Evolutionary conservation across 345 rosid species (phyloP).

Genomic region (Rhodamnia rubescens): DNA sequence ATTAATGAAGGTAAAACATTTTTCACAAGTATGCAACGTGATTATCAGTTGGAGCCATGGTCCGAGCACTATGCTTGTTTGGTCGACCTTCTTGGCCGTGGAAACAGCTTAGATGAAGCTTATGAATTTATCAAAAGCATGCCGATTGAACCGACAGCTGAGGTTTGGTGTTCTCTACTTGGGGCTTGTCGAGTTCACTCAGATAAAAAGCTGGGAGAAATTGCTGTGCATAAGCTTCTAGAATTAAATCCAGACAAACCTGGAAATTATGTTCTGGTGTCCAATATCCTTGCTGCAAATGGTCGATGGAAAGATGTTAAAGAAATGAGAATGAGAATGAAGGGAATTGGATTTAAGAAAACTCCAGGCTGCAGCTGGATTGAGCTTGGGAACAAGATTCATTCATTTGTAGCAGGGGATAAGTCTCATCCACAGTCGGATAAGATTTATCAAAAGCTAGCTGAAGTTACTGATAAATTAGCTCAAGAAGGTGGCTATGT

Average conservation of each 20-base stretch:
- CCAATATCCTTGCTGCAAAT: constrained; percentile 64
- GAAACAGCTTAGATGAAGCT: constrained; percentile 61
- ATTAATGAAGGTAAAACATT: constrained; percentile 50
- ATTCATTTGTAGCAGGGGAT: constrained; percentile 70
- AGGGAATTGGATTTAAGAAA: constrained; percentile 62
- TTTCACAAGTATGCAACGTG: constrained; percentile 45
- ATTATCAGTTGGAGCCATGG: constrained; percentile 73
- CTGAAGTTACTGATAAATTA: constrained; percentile 38
- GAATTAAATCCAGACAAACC: constrained; percentile 48
- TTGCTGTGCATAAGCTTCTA: constrained; percentile 51
- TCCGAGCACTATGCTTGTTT: constrained; percentile 73
- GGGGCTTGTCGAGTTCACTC: constrained; percentile 70
- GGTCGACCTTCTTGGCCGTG: constrained; percentile 85
- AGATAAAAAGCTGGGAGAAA: constrained; percentile 55
- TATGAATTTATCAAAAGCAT: constrained; percentile 52
- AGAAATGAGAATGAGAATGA: constrained; percentile 54
- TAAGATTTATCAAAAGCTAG: constrained; percentile 40
- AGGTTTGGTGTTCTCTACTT: constrained; percentile 85
- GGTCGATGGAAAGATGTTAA: constrained; percentile 68
- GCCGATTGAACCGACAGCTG: constrained; percentile 54
- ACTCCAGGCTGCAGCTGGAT: constrained; percentile 92
- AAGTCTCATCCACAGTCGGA: constrained; percentile 59
- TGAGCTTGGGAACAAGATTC: constrained; percentile 54
- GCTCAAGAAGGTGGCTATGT: constrained; percentile 58
- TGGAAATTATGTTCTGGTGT: constrained; percentile 73